phyloP scores from a whole-genome alignment of 1,284 basidiomycete genomes.

The Pseudozyma thailandica region DNA sequence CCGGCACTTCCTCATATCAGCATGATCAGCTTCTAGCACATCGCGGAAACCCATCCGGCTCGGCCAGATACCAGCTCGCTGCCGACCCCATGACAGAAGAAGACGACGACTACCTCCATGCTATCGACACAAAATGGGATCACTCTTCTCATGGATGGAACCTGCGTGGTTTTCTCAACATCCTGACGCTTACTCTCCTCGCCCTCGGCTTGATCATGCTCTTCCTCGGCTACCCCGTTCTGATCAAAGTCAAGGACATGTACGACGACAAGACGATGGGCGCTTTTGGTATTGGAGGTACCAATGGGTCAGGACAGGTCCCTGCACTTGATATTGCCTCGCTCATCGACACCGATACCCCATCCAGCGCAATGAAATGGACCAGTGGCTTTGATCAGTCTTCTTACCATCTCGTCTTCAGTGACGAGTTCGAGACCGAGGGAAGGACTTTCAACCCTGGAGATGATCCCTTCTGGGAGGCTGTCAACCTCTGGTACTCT shows the following conservation, averaged over 20 bases:
- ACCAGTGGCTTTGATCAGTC: conserved; percentile 34
- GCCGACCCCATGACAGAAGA: conserved; percentile 31
- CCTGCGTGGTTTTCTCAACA: conserved; percentile 58
- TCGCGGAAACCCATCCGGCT: conserved; percentile 5
- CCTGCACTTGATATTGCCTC: conserved; percentile 42
- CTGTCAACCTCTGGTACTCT: conserved; percentile 66
- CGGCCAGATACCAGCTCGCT: conserved; percentile 33
- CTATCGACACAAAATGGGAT: conserved; percentile 52
- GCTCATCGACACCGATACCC: conserved; percentile 60
- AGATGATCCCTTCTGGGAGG: conserved; percentile 67
- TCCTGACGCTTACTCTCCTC: conserved; percentile 56
- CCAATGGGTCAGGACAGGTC: conserved; percentile 62
- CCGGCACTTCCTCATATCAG: conserved; percentile 13
- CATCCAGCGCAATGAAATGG: conserved; percentile 30
- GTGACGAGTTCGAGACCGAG: conserved; percentile 80
- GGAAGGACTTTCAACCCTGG: conserved; percentile 73
- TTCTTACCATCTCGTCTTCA: conserved; percentile 72
- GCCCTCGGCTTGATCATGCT: conserved; percentile 57
- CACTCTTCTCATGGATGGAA: conserved; percentile 46
- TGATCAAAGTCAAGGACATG: conserved; percentile 52
- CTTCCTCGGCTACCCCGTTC: conserved; percentile 65
- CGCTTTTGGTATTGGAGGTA: conserved; percentile 76
- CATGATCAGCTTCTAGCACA: conserved; percentile 17
- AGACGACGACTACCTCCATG: conserved; percentile 61
- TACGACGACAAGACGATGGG: conserved; percentile 50